These are phyloP conservation scores for Penicillium herquei DNA, from an alignment of 495 filamentous ascomycete species.

Conservation along the genomic window DNA sequence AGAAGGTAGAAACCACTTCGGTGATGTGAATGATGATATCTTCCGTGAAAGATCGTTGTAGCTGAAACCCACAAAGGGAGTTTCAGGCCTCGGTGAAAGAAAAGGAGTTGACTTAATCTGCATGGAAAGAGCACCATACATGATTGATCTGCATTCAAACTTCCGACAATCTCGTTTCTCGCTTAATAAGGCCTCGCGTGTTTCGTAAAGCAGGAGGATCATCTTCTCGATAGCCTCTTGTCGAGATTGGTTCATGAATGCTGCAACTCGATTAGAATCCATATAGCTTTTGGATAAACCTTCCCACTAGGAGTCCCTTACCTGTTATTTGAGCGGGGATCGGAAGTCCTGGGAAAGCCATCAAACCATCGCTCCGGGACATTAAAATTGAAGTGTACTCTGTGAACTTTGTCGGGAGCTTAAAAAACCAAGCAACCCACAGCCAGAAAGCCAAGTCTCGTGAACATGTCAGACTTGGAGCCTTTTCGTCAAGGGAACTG, in stretches of 20 bases:
- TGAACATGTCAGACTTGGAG: conserved; percentile 15
- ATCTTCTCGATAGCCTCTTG: background rate
- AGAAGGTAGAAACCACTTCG: no score
- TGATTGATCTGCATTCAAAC: background rate
- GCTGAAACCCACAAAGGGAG: background rate
- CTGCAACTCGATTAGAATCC: background rate
- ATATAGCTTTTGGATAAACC: background rate
- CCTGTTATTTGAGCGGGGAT: background rate
- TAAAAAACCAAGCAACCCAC: conserved; percentile 38
- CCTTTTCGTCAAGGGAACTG: conserved; percentile 11
- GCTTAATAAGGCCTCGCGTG: background rate
- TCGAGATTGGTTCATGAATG: background rate
- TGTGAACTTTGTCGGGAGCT: conserved; percentile 18
- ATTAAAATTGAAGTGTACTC: conserved; percentile 24
- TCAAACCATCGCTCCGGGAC: background rate
- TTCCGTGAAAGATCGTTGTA: background rate
- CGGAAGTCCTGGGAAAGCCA: background rate
- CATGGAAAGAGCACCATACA: background rate
- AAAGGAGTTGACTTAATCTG: background rate
- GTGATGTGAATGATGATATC: background rate
- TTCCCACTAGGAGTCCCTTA: no score
- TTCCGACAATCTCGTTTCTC: background rate
- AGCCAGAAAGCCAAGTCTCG: conserved; percentile 38
- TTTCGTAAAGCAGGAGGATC: background rate
- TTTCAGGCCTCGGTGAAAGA: background rate